phyloP scores from a whole-genome alignment of 192 early-diverging fungal genomes.

The Coemansia sp. region DNA sequence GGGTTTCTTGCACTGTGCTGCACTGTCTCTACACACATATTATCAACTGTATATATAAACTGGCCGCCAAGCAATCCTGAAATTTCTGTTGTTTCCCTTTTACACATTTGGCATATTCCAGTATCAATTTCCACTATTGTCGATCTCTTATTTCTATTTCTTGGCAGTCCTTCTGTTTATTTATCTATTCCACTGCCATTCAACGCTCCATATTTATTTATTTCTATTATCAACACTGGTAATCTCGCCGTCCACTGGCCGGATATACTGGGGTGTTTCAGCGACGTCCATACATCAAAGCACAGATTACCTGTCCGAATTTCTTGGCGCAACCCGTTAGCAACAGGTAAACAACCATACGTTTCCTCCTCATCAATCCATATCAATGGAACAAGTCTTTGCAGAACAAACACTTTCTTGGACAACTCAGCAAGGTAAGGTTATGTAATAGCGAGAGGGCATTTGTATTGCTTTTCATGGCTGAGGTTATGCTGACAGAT shows the following conservation, averaged over 20 bases:
- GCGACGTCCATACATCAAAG: neutral
- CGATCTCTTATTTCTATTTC: conserved; percentile 11
- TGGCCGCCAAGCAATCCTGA: conserved; percentile 4
- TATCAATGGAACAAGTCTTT: conserved; percentile 6
- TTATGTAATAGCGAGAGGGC: neutral
- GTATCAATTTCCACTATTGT: conserved; percentile 10
- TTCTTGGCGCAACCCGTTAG: neutral
- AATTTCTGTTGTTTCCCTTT: neutral
- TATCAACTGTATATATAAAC: conserved; percentile 8
- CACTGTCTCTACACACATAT: neutral
- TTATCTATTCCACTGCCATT: neutral
- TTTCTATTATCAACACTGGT: neutral
- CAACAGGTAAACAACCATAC: neutral
- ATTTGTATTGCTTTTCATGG: too few species aligned
- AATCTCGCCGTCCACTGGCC: neutral
- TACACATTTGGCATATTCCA: conserved; percentile 9
- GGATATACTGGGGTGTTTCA: neutral
- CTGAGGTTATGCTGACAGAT: too few species aligned
- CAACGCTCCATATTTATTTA: neutral
- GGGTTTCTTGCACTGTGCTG: neutral
- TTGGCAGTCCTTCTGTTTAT: conserved; percentile 2
- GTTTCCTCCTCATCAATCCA: neutral
- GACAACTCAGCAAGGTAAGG: conserved; percentile 1
- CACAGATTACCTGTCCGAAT: neutral
- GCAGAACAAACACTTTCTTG: neutral